phyloP scores from a whole-genome alignment of 768 basidiomycete genomes.

The Xerocomus potaroensis region DNA sequence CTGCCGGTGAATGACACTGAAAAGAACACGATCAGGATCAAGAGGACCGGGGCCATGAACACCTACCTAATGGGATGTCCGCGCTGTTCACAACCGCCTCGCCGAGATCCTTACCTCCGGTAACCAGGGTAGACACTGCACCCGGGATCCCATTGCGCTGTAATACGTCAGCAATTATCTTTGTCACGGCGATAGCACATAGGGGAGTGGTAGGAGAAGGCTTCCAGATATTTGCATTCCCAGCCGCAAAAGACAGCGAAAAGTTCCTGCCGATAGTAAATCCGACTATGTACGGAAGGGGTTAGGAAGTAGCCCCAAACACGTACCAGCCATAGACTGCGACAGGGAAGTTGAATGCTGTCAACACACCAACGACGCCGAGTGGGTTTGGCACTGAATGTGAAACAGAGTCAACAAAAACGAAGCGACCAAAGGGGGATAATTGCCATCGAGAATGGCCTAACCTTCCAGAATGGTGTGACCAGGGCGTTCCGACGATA shows the following conservation, averaged over 20 bases:
- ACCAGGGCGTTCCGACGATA: constrained; percentile 86
- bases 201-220: constrained; percentile 87
- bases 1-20: constrained; percentile 94
- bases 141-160: constrained; percentile 82
- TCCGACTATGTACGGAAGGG: constrained; percentile 3
- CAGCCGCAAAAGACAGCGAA: constrained; percentile 80
- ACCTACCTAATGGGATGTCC: constrained; percentile 72
- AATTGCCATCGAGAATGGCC: not conserved
- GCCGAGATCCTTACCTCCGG: constrained; percentile 78
- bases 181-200: constrained; percentile 87
- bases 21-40: constrained; percentile 1
- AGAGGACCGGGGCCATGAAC: not conserved
- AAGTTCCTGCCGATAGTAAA: constrained; percentile 64
- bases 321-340: constrained; percentile 87
- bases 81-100: constrained; percentile 70
- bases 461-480: constrained; percentile 88
- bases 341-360: constrained; percentile 96
- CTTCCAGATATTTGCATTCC: constrained; percentile 95
- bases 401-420: constrained; percentile 13
- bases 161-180: constrained; percentile 75
- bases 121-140: constrained; percentile 77
- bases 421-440: constrained; percentile 1
- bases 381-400: constrained; percentile 84
- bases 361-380: constrained; percentile 67
- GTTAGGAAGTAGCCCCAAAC: not conserved